Evolutionary conservation across 495 filamentous ascomycete species (phyloP), one percentile per base, ranked within the genome.

Genomic region (Hypoxylon fuscum): DNA sequence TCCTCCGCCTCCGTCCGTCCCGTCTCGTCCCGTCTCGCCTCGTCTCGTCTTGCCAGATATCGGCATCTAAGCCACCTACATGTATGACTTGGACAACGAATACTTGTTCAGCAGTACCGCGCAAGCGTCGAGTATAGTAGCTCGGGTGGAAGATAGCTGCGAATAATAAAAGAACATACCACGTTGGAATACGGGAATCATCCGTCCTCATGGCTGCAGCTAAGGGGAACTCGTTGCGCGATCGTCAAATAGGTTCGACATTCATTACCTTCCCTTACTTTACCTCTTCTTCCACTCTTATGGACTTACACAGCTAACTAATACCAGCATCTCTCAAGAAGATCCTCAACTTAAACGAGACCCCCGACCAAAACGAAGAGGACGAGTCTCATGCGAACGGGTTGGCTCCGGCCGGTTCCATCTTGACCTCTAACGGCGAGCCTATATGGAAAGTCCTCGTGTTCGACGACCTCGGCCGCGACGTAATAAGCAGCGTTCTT

Each of bases 301-400:
- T 9, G 8, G n/a, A 41, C 41, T 53, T 38, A 27, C 40, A 38
- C 21, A 38, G 56, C 72, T 74, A 35, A 72, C 38, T 55, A n/a
- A 31, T 31, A 44, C 32, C 66, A 98, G 96, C 89, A 44, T 96
- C 93, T 1, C 92, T 98, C 64, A 91, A 96, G 78, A 96, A 92
- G 76, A 91, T 98, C 65, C 87, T 98, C 66, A 97, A 97, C 75
- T 77, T 98, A 68, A 98, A 98, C 72, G 90, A 96, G 72, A 76
- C 84, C 15, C 71, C 87, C 21, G 73, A 82, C 40, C 75, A 81
- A 44, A 68, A 77, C 50, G 76, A 87, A 37, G 77, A 79, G 55
- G 83, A 81, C 46, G 81, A 89, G 18, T 61, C 68, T 41, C 78
- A 88, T 27, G 81, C 85, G 58, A 87, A 86, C 61, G 88, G 88